Conservation (phyloP, 169 alveolate genomes). For the Babesia ovis region DNA sequence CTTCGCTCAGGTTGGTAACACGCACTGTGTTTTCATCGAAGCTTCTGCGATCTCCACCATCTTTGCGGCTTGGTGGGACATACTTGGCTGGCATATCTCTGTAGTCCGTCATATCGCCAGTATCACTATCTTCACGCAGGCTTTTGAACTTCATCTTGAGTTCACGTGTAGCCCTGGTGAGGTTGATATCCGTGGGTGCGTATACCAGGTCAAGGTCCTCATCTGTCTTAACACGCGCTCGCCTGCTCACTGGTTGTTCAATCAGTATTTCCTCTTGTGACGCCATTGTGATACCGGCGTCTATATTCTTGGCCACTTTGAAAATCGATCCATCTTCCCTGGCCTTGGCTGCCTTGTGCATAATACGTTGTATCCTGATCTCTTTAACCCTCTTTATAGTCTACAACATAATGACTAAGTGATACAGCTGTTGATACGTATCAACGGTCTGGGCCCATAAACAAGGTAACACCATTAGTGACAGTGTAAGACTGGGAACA, state of each 20-base stretch:
- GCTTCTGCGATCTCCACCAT: constrained; percentile 59
- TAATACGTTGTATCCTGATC: constrained; percentile 56
- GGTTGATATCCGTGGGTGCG: constrained; percentile 73
- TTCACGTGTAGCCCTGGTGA: constrained; percentile 73
- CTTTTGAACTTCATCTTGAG: constrained; percentile 75
- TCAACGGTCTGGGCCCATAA: too few relatives aligned
- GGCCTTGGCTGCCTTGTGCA: constrained; percentile 69
- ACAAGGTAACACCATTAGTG: too few relatives aligned
- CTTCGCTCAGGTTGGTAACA: constrained; percentile 87
- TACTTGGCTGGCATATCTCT: constrained; percentile 52
- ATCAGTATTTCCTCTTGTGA: constrained; percentile 72
- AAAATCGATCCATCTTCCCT: constrained; percentile 69
- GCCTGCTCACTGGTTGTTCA: constrained; percentile 67
- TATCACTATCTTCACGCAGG: constrained; percentile 70
- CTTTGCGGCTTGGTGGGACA: constrained; percentile 62
- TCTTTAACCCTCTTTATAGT: constrained; percentile 76
- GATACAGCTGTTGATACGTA: too few relatives aligned
- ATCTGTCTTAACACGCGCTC: constrained; percentile 36
- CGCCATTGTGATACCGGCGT: constrained; percentile 44
- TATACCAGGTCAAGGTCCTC: constrained; percentile 67
- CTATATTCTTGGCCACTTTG: constrained; percentile 63
- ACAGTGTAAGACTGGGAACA: too few relatives aligned
- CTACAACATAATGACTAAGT: too few relatives aligned
- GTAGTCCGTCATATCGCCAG: constrained; percentile 40
- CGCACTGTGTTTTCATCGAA: constrained; percentile 86